Evolutionary conservation across 2,329 filamentous ascomycete species (phyloP), one percentile per base, ranked within the genome.

Genomic region (Ploettnerulaceae sp.): DNA sequence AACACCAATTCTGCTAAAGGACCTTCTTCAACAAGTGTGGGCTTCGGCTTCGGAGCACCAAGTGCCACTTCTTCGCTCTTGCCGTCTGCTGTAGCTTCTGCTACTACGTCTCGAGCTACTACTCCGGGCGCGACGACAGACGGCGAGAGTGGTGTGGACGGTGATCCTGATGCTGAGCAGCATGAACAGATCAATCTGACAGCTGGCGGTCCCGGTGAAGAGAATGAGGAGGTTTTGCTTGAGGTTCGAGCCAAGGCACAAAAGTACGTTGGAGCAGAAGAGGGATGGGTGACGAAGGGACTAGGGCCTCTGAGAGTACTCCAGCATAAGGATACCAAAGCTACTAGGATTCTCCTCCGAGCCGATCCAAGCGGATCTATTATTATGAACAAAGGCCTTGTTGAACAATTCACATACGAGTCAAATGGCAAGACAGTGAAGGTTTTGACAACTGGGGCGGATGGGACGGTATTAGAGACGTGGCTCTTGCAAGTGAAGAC

Each of bases 351-450:
- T 35, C 68, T 94, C 15, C 68, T 90, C 52, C 80, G 88, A 39
- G 79, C 79, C n/a, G 84, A 89, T 54, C 86, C 86, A 0, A 76
- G 81, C 52, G 88, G 88, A 12, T 77, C 84, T 29, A 71, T 91
- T 36, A 76, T 84, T 3, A 69, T 94, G 59, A 94, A 94, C 67
- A 78, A 82, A 56, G 66, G 72, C 15, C 65, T 90, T 38, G 66
- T 87, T 25, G 69, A 78, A 2, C 69, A 74, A n/a, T 67, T 81
- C 42, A 71, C 71, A 4, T 90, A 89, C 69, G 77, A 76, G 58
- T 69, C 73, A 5, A 72, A 75, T 21, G 71, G 63, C 36, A 85
- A 82, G 66, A 81, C 77, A 49, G 69, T 84, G 48, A 80, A 76
- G 61, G 56, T 84, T 47, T 71, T 71, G 8, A 73, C 77, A 4